Evolutionary conservation across 352 stramenopile genomes (phyloP), one percentile per base, ranked within the genome.

Genomic region (Globisporangium splendens): DNA sequence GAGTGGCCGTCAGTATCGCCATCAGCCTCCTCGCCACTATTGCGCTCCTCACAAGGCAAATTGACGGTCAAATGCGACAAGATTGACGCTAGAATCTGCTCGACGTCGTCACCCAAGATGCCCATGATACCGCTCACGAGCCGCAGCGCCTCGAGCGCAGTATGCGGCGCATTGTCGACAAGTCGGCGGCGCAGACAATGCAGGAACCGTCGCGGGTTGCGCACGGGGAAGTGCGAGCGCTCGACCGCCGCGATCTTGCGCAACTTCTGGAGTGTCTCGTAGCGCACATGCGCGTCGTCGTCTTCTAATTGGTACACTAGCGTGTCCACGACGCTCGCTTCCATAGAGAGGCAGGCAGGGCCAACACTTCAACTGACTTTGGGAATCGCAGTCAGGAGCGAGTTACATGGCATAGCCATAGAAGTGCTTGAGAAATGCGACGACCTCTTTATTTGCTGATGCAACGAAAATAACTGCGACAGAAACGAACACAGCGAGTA

Each of bases 241-340:
- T 89, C 75, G 28, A 89, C 79, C 10, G 77, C 76, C 7, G 80
- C 80, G 43, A 89, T 73, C 54, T 78, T 83, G 51, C 83, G 77
- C 46, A 93, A 71, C 31, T 84, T 83, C 47, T 84, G 70, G 21
- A 91, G 57, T 15, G 80, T 86, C 21, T 72, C 63, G 52, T 66
- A 72, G 18, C 77, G 73, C 50, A 93, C 75, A 1, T 31, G 56
- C 11, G 66, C 58, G 54, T 91, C 77, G 20, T 89, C 78, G 59
- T 91, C 80, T 66, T 91, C 83, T n/a, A 93, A 60, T 65, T 91
- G 80, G 59, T 88, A 87, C 48, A 91, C 80, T 15, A 93, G 68
- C 28, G 80, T 88, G 54, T 91, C 28, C 28, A 35, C 80, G 38
- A 90, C 83, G 35, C 65, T 86, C 20, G 57, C 65, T 47, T 82